Evolutionary conservation across 2,329 filamentous ascomycete species (phyloP).

Genomic region (Cladosporium phlei): DNA sequence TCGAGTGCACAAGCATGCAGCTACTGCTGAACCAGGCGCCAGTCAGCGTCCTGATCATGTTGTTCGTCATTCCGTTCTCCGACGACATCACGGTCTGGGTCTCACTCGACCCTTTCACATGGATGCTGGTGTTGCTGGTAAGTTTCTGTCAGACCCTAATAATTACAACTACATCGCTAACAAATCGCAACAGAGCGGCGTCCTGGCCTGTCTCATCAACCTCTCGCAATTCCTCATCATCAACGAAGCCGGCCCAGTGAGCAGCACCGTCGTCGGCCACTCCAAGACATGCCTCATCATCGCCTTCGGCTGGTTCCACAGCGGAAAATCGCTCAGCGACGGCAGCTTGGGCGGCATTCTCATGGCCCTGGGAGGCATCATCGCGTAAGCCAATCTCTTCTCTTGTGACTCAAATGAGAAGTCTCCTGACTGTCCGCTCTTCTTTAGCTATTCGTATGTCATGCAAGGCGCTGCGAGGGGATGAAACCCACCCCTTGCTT

Average conservation of each 20-base stretch:
- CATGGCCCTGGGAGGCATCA: constrained; percentile 30
- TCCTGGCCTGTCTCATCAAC: constrained; percentile 62
- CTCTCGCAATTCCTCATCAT: constrained; percentile 34
- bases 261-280: constrained; percentile 33
- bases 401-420: not conserved
- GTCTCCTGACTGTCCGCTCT: constrained; percentile 2
- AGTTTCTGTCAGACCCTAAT: constrained; percentile 19
- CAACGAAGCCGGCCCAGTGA: constrained; percentile 30
- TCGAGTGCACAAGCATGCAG: constrained; percentile 65
- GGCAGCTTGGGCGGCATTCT: constrained; percentile 28
- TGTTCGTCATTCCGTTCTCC: constrained; percentile 62
- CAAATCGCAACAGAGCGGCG: constrained; percentile 48
- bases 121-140: constrained; percentile 53
- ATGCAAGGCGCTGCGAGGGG: constrained; percentile 10
- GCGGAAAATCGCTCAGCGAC: constrained; percentile 22
- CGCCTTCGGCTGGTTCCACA: constrained; percentile 29
- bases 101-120: constrained; percentile 39
- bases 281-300: constrained; percentile 33
- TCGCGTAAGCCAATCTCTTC: constrained; percentile 22
- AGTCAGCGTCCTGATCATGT: constrained; percentile 56
- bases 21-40: constrained; percentile 65
- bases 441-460: constrained; percentile 12
- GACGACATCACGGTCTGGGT: constrained; percentile 58
- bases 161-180: constrained; percentile 7
- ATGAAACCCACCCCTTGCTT: not conserved